phyloP scores from a whole-genome alignment of 2,329 filamentous ascomycete genomes.

The Tolypocladium guangdongense region DNA sequence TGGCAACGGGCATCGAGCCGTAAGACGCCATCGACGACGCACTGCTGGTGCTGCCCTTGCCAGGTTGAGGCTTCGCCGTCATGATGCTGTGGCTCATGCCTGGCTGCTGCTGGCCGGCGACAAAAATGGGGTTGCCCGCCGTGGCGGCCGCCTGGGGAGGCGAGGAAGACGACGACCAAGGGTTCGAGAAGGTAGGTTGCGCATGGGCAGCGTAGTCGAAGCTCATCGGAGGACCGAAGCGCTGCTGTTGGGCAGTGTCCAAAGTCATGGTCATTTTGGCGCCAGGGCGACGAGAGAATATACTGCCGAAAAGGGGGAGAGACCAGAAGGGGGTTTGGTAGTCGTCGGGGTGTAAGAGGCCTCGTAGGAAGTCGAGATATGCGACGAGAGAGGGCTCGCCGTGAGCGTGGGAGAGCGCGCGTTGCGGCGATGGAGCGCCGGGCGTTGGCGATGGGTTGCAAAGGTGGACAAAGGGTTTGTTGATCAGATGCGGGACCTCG shows the following conservation, averaged over 20 bases:
- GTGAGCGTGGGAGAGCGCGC: neutral
- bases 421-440: neutral
- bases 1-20: constrained; percentile 59
- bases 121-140: constrained; percentile 52
- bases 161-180: constrained; percentile 58
- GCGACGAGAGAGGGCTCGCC: neutral
- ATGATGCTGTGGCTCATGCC: constrained; percentile 45
- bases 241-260: constrained; percentile 69
- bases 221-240: constrained; percentile 61
- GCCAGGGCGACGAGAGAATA: constrained; percentile 1
- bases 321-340: neutral
- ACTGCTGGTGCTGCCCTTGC: constrained; percentile 47
- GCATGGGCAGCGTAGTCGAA: constrained; percentile 57
- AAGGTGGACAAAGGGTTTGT: constrained; percentile 20
- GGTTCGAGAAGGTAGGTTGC: constrained; percentile 75
- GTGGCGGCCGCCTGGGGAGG: constrained; percentile 31
- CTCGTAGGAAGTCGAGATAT: neutral
- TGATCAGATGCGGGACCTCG: constrained; percentile 43
- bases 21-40: constrained; percentile 57
- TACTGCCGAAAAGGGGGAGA: neutral
- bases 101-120: constrained; percentile 36
- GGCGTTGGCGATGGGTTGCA: neutral
- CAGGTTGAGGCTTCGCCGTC: constrained; percentile 30
- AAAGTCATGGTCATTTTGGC: constrained; percentile 87
- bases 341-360: neutral